phyloP scores from a whole-genome alignment of 2,329 filamentous ascomycete species.

The Proliferodiscus dingleyae region DNA sequence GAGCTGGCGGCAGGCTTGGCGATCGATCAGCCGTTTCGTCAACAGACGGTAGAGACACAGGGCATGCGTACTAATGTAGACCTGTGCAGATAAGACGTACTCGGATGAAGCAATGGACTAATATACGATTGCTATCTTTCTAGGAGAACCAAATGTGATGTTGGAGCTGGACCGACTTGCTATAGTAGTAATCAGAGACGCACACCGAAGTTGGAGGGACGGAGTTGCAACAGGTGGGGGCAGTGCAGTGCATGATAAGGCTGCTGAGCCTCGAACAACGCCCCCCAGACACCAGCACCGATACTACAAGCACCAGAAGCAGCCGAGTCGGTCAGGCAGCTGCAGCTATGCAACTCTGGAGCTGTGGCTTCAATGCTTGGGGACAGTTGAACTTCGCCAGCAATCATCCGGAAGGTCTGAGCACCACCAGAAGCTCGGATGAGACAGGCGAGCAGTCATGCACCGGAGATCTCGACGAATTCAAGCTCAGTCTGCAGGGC shows the following conservation, averaged over 20 bases:
- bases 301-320: neutral
- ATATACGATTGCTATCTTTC: too few species aligned
- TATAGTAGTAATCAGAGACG: neutral
- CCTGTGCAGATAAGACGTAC: too few species aligned
- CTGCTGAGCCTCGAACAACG: constrained; percentile 7
- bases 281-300: neutral
- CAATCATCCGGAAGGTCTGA: constrained; percentile 3
- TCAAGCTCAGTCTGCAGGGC: constrained; percentile 40
- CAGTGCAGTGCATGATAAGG: constrained; percentile 4
- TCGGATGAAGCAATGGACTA: too few species aligned
- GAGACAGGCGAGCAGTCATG: neutral
- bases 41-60: too few species aligned
- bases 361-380: constrained; percentile 56
- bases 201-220: neutral
- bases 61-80: too few species aligned
- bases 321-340: neutral
- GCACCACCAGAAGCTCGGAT: neutral
- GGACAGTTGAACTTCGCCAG: constrained; percentile 43
- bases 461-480: constrained; percentile 42
- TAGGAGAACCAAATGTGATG: too few species aligned
- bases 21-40: too few species aligned
- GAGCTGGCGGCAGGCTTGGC: neutral
- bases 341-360: constrained; percentile 45
- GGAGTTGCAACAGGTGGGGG: constrained; percentile 6
- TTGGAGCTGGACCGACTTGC: neutral